phyloP scores from a whole-genome alignment of 2,329 filamentous ascomycete species.

The Fonsecaea multimorphosa region DNA sequence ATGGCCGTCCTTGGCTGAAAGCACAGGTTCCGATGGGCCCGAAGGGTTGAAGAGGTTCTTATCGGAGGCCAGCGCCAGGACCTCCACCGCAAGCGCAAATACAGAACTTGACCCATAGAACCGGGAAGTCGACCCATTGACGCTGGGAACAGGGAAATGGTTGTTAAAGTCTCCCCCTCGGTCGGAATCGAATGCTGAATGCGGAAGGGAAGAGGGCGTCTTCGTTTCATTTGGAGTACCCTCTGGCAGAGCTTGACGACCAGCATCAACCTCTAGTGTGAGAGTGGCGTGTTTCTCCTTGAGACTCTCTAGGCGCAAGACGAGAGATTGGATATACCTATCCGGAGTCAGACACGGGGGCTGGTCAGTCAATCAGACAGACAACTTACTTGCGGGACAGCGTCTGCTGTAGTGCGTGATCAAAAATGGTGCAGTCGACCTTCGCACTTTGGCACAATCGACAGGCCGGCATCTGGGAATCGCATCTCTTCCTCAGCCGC shows the following conservation, averaged over 20 bases:
- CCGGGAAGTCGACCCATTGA: conserved; percentile 11
- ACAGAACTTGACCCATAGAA: conserved; percentile 19
- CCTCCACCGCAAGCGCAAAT: conserved; percentile 17
- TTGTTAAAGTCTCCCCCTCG: conserved; percentile 13
- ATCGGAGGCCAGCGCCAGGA: conserved; percentile 12
- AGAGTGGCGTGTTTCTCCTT: conserved; percentile 11
- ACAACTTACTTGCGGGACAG: conserved; percentile 13
- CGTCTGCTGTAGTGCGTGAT: conserved; percentile 18
- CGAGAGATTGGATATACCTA: conserved; percentile 21
- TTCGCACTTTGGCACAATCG: conserved; percentile 11
- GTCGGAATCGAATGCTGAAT: neutral
- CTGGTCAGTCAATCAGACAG: neutral
- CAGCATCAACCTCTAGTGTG: conserved; percentile 4
- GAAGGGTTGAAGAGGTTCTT: conserved; percentile 9
- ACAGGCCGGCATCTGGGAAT: conserved; percentile 19
- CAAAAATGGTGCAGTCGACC: conserved; percentile 15
- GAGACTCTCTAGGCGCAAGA: conserved; percentile 10
- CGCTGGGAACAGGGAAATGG: conserved; percentile 17
- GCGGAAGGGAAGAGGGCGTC: neutral
- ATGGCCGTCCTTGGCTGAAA: conserved; percentile 11
- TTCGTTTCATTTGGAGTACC: neutral
- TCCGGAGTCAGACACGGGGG: neutral
- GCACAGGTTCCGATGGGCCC: neutral
- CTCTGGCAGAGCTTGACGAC: neutral
- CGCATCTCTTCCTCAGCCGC: conserved; percentile 17